Evolutionary conservation across 2,329 filamentous ascomycete genomes (phyloP).

Genomic region (Lasiodiplodia sp.): DNA sequence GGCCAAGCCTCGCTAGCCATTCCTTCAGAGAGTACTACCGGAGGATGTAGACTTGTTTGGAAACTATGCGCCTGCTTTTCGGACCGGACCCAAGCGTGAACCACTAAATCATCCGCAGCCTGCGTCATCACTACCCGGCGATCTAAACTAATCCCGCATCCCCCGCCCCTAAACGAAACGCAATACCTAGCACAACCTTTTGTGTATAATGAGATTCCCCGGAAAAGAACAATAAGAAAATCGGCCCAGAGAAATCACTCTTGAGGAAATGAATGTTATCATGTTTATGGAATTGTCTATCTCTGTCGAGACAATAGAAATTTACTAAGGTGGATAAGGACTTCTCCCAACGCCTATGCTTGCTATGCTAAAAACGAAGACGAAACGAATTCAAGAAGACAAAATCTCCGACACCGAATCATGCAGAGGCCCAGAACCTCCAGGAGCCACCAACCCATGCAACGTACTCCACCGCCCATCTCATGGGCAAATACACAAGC

Average conservation of each 20-base stretch:
- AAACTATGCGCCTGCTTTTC: background rate
- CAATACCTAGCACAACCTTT: too few species aligned
- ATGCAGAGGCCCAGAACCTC: slow-evolving; percentile 1
- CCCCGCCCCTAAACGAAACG: too few species aligned
- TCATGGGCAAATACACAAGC: slow-evolving; percentile 4
- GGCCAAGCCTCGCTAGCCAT: background rate
- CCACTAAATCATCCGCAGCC: too few species aligned
- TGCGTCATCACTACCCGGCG: too few species aligned
- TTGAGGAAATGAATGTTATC: background rate
- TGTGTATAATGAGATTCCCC: too few species aligned
- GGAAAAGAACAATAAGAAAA: too few species aligned
- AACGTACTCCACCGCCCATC: slow-evolving; percentile 10
- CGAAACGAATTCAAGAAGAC: background rate
- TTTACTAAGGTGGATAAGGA: background rate
- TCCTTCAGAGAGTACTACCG: background rate
- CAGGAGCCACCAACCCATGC: background rate
- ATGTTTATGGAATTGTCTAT: background rate
- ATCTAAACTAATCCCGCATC: too few species aligned
- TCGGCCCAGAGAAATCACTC: too few species aligned
- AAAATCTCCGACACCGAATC: background rate
- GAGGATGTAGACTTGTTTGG: background rate
- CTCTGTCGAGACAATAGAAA: background rate
- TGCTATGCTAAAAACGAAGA: background rate
- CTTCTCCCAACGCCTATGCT: background rate
- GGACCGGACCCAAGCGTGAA: background rate